These are phyloP conservation scores for Limonium bicolor DNA, from an alignment of 148 eudicot species.

Conservation along the genomic window DNA sequence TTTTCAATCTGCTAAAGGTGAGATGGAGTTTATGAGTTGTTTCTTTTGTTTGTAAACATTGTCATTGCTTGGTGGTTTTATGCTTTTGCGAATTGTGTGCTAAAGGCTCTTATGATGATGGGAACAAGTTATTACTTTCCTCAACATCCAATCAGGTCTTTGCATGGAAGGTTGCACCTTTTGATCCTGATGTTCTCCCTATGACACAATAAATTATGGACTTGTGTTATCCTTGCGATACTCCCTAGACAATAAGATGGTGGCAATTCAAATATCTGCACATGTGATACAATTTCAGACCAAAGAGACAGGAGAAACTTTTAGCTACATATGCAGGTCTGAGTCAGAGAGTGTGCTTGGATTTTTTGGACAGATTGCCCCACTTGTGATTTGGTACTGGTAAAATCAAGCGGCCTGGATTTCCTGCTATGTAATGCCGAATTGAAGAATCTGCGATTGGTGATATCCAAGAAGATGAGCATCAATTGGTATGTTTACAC, in stretches of 20 bases:
- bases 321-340: constrained; percentile 50
- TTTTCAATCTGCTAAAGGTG: too few species aligned
- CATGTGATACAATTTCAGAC: constrained; percentile 70
- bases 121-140: constrained; percentile 52
- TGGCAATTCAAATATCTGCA: constrained; percentile 70
- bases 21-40: too few species aligned
- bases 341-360: constrained; percentile 79
- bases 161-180: constrained; percentile 73
- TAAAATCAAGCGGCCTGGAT: constrained; percentile 90
- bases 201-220: constrained; percentile 56
- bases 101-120: constrained; percentile 98
- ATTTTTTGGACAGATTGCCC: constrained; percentile 96
- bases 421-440: constrained; percentile 41
- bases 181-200: constrained; percentile 38
- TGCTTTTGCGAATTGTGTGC: too few species aligned
- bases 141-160: constrained; percentile 66
- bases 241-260: constrained; percentile 60
- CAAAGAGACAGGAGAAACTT: constrained; percentile 46
- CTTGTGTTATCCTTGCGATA: constrained; percentile 57
- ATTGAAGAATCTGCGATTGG: constrained; percentile 37
- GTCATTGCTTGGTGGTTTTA: too few species aligned
- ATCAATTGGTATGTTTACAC: constrained; percentile 88
- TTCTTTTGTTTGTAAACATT: too few species aligned
- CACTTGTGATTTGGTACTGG: constrained; percentile 65
- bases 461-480: constrained; percentile 60